A percentile compares a stretch with the other conserved stretches of the same genome.
Evolutionary conservation across 768 basidiomycete genomes (phyloP).

Genomic region (Hygrocybe coccinea): DNA sequence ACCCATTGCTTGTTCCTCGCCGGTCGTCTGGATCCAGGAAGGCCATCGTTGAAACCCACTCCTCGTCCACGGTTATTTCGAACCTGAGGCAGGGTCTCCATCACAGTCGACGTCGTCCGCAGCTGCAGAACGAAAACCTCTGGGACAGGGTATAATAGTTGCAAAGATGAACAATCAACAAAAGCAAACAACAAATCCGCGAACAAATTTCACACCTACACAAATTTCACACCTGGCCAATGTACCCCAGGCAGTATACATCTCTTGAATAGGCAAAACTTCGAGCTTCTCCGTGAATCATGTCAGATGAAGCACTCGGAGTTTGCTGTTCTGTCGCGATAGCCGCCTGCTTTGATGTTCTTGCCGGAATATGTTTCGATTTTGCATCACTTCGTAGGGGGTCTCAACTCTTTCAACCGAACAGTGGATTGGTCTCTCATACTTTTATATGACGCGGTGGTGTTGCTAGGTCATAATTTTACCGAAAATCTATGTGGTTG

Average conservation of each 20-base stretch:
- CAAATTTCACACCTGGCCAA: too few relatives aligned
- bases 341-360: conserved; percentile 32
- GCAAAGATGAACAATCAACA: background rate
- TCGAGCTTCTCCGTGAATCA: conserved; percentile 11
- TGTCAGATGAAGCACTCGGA: conserved; percentile 26
- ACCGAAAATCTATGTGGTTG: conserved; percentile 29
- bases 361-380: conserved; percentile 37
- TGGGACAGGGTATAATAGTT: too few relatives aligned
- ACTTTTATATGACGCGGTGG: background rate
- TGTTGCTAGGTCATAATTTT: conserved; percentile 31
- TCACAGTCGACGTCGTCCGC: conserved; percentile 3
- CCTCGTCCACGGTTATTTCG: conserved; percentile 17
- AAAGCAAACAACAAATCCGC: background rate
- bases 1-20: conserved; percentile 9
- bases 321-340: conserved; percentile 15
- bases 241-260: too few relatives aligned
- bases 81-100: conserved; percentile 19
- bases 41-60: conserved; percentile 6
- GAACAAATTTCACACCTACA: background rate
- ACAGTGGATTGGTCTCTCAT: background rate
- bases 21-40: background rate
- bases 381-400: conserved; percentile 37
- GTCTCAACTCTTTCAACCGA: background rate
- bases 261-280: too few relatives aligned
- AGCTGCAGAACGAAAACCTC: background rate